Conservation (phyloP, 2,329 filamentous ascomycete species). For the Escovopsis weberi region DNA sequence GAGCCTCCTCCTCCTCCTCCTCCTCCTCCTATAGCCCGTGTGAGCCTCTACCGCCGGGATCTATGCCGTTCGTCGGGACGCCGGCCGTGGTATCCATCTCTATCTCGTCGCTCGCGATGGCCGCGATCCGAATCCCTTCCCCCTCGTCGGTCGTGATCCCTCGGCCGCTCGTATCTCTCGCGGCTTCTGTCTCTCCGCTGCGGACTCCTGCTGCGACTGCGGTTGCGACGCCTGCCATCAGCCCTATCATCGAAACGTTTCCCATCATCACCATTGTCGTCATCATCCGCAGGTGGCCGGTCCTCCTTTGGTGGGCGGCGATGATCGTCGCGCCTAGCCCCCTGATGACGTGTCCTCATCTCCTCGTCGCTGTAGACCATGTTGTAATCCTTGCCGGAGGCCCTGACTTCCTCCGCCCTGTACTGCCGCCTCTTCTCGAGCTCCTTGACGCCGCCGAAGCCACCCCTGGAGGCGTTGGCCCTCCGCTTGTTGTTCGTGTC, state of each 20-base stretch:
- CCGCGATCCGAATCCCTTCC: conserved; percentile 10
- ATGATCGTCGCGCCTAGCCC: conserved; percentile 7
- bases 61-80: conserved; percentile 2
- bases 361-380: conserved; percentile 73
- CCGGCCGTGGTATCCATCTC: conserved; percentile 16
- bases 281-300: conserved; percentile 5
- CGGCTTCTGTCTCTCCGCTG: conserved; percentile 17
- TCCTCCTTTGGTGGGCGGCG: conserved; percentile 6
- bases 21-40: no score
- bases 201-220: conserved; percentile 31
- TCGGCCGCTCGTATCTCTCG: conserved; percentile 17
- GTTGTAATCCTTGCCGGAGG: conserved; percentile 41
- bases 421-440: conserved; percentile 89
- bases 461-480: conserved; percentile 44
- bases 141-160: conserved; percentile 14
- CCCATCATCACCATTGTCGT: not conserved
- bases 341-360: conserved; percentile 34
- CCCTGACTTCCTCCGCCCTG: conserved; percentile 44
- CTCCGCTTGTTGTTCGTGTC: conserved; percentile 70
- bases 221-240: conserved; percentile 6
- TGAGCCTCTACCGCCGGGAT: not conserved
- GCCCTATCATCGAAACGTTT: not conserved
- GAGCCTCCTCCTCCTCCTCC: no score
- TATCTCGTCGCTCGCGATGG: conserved; percentile 8
- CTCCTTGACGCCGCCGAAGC: conserved; percentile 80